phyloP scores from a whole-genome alignment of 108 stramenopile genomes.

The Cyclotella baltica region DNA sequence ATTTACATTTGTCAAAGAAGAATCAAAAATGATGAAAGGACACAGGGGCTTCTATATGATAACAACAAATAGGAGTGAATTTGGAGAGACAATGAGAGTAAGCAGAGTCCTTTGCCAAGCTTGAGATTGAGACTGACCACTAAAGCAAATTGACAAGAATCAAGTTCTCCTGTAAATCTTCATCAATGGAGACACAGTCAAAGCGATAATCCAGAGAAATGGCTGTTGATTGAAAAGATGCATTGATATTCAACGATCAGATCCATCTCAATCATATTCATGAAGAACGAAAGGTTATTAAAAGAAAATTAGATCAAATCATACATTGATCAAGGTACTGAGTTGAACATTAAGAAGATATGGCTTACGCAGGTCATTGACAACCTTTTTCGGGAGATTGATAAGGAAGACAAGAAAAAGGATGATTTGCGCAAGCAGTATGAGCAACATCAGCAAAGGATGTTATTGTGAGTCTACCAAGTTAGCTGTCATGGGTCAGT shows the following conservation, averaged over 20 bases:
- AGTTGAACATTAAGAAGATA: background rate
- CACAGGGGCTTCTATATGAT: slow-evolving; percentile 6
- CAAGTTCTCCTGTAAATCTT: slow-evolving; percentile 17
- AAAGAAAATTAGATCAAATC: slow-evolving; percentile 14
- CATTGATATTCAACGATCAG: no score
- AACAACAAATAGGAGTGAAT: background rate
- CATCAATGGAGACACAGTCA: slow-evolving; percentile 22
- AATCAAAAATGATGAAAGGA: background rate
- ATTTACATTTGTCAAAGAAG: slow-evolving; percentile 3
- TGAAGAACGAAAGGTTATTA: slow-evolving; percentile 5
- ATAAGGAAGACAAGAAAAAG: slow-evolving; percentile 3
- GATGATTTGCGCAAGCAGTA: slow-evolving; percentile 16
- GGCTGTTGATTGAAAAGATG: background rate
- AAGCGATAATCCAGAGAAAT: background rate
- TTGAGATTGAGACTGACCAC: slow-evolving; percentile 16
- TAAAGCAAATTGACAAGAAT: slow-evolving; percentile 19
- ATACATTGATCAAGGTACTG: background rate
- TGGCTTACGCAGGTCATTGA: background rate
- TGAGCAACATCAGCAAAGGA: background rate
- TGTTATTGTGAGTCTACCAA: background rate
- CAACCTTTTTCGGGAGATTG: slow-evolving; percentile 22
- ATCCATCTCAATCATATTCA: background rate
- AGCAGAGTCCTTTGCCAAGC: slow-evolving; percentile 1
- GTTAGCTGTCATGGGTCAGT: background rate
- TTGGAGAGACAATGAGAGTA: slow-evolving; percentile 20